phyloP scores from a whole-genome alignment of 345 rosid species.

The Rubroshorea leprosula region DNA sequence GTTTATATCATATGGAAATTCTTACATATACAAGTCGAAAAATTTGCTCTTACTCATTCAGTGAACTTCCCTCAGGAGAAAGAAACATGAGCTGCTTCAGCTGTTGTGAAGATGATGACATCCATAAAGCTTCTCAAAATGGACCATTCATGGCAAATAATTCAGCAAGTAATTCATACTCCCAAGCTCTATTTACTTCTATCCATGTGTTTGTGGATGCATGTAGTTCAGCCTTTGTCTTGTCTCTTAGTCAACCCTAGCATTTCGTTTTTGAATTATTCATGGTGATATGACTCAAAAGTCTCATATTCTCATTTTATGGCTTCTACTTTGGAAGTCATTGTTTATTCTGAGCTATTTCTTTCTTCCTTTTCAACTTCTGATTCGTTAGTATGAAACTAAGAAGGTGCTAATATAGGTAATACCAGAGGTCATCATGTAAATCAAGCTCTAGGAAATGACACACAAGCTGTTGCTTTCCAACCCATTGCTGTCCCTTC shows the following conservation, averaged over 20 bases:
- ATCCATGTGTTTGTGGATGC: not conserved
- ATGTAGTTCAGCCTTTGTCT: not conserved
- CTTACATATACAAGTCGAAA: not conserved
- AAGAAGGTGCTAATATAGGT: slow-evolving; percentile 32
- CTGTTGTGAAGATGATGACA: slow-evolving; percentile 57
- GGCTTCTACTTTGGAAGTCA: not conserved
- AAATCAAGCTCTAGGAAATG: slow-evolving; percentile 30
- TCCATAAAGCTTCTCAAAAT: slow-evolving; percentile 43
- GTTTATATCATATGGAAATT: not conserved
- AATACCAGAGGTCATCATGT: slow-evolving; percentile 41
- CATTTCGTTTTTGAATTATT: not conserved
- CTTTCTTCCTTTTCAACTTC: not conserved
- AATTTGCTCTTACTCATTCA: not conserved
- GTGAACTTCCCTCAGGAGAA: slow-evolving; percentile 9
- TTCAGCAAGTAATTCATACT: slow-evolving; percentile 32
- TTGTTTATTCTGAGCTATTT: not conserved
- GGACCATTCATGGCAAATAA: slow-evolving; percentile 39
- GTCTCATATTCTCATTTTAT: not conserved
- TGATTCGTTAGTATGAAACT: slow-evolving; percentile 1
- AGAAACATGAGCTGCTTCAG: slow-evolving; percentile 62
- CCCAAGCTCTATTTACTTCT: not conserved
- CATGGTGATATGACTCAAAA: not conserved
- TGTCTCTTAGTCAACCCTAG: not conserved
- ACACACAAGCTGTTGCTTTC: slow-evolving; percentile 34
- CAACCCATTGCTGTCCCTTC: slow-evolving; percentile 59